Base-by-base conservation (phyloP, 306 rosid genomes). In the Castanea sativa region DNA sequence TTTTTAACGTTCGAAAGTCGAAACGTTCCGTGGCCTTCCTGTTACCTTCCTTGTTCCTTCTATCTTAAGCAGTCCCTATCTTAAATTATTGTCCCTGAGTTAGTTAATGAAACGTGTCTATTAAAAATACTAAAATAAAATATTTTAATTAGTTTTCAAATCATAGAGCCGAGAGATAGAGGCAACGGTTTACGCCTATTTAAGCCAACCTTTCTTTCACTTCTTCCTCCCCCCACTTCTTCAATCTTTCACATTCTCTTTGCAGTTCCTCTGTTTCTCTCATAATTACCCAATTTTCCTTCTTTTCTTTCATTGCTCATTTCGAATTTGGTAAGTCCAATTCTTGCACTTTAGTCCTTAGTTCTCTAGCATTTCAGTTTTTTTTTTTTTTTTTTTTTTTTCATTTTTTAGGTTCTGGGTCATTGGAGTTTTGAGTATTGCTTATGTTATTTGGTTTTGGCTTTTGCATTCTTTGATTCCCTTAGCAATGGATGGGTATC, bases 211-310 rank as follows among this genome's bases (percentile, higher is more conserved):
- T 52, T 72, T 79, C 75, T 74, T 8, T 52, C 84, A 21, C 7
- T 74, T 45, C 53, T 79, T 87, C 88, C 79, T 89, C 92, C 98
- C 78, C 91, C 88, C 92, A 30, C 91, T 78, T 75, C 78, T 14
- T 69, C 83, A 2, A 0, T 49, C 70, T 56, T 30, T 13, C 23
- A 20, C 76, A 4, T 58, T 30, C 12, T 78, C 35, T 56, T 14
- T 20, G 23, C 63, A 32, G 15, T 71, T 59, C 55, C 56, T 59
- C 61, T 80, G 23, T 60, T 19, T 29, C 21, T 21, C 6, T 67
- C 72, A 1, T n/a, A 32, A 30, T 18, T 8, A 19, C 51, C 25
- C 51, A 16, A 6, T 35, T 67, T 35, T 35, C 69, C 43, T 6
- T 81, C 53, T 49, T 43, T 30, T 41, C n/a, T 68, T 14, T 33